Evolutionary conservation across 768 basidiomycete species (phyloP), one percentile per base, ranked within the genome.

Genomic region (Lactifluus hygrophoroides): DNA sequence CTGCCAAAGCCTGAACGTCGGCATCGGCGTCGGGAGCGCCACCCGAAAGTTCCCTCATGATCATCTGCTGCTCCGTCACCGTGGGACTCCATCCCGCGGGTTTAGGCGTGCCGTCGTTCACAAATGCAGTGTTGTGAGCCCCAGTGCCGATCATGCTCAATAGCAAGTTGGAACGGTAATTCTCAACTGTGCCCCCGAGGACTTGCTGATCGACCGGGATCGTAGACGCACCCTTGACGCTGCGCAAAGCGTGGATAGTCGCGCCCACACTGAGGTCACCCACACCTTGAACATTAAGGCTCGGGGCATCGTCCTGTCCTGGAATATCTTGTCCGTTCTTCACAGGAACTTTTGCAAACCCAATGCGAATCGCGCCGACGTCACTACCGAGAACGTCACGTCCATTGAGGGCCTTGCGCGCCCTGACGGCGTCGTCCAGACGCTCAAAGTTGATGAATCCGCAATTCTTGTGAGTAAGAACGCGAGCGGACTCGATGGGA

Each of bases 381-480:
- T 98, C 95, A 62, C 88, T 88, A 17, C 96, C 96, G 30, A 99
- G 80, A 19, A 98, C 90, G 69, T 98, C 95, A 44, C 92, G 86
- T 32, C 94, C 94, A 67, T 97, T 96, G 58, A 99, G 77, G 35
- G 94, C 91, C 71, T 96, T 96, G 62, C 95, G 81, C 32, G 96
- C 96, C 34, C 94, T 79, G 58, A 97, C 90, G 46, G 96, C 96
- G 67, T 98, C 95, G 68, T 98, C 96, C 27, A 97, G 78, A 56
- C 93, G 85, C 72, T 99, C 95, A 70, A 97, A 98, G 70, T 99
- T 98, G 75, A 98, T 88, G 73, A 89, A 90, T 60, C 92, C 91
- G 71, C 96, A 96, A 65, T 95, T 95, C 76, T 98, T 98, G 76
- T 96, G 93, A 3, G 93, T 94, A 66, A 99, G 76, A 14, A 98